These are phyloP conservation scores for Botrytis byssoidea DNA, from an alignment of 2,329 filamentous ascomycete species.

Conservation along the genomic window DNA sequence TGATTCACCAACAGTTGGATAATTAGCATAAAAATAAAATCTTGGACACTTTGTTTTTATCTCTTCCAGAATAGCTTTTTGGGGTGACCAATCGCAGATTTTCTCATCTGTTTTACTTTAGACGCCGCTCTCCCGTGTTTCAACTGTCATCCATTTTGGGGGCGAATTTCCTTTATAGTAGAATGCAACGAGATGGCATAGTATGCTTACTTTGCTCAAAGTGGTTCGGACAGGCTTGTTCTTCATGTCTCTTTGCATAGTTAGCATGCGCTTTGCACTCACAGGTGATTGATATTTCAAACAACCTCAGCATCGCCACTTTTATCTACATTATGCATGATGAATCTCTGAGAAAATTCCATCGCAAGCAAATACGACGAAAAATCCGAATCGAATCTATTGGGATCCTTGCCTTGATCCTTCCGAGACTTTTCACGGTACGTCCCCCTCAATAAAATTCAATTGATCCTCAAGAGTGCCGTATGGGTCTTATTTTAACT, in stretches of 20 bases:
- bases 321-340: not conserved
- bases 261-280: not conserved
- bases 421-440: not conserved
- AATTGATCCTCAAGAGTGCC: not conserved
- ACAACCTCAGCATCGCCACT: not conserved
- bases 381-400: not conserved
- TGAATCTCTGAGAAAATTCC: not conserved
- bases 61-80: not conserved
- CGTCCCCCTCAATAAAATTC: not conserved
- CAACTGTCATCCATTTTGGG: constrained; percentile 12
- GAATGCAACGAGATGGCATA: not conserved
- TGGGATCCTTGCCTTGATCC: not conserved
- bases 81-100: not conserved
- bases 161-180: not conserved
- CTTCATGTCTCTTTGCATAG: not conserved
- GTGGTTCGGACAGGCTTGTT: not conserved
- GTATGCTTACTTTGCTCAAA: constrained; percentile 3
- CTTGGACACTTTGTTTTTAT: constrained; percentile 2
- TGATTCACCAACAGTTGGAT: not conserved
- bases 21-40: not conserved
- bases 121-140: constrained; percentile 7
- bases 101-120: not conserved
- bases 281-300: not conserved
- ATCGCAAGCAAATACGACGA: not conserved
- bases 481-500: constrained; percentile 10